A percentile compares a stretch with the other conserved stretches of the same genome.
Conservation (phyloP, 2,329 filamentous ascomycete genomes). For the Aspergillus terreus region DNA sequence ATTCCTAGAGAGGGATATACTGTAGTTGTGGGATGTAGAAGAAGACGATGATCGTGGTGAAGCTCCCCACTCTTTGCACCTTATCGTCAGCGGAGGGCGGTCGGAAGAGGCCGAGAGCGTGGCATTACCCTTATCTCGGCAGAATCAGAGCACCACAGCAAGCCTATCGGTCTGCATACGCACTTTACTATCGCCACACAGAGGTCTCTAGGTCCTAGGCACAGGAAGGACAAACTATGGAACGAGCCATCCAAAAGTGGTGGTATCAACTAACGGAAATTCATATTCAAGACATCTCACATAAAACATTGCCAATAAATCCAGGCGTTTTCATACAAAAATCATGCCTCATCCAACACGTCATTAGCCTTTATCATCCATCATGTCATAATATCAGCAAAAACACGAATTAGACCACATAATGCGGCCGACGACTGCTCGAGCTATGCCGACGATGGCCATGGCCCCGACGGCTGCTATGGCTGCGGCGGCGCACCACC, state of each 20-base stretch:
- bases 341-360: neutral
- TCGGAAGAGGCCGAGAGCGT: constrained; percentile 1
- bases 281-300: neutral
- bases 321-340: neutral
- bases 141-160: neutral
- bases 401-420: constrained; percentile 22
- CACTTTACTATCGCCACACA: neutral
- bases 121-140: neutral
- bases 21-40: too few relatives aligned
- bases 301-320: neutral
- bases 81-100: constrained; percentile 4
- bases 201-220: neutral
- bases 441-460: constrained; percentile 28
- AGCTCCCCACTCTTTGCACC: constrained; percentile 4
- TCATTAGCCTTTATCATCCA: neutral
- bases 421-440: constrained; percentile 25
- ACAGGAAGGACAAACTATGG: neutral
- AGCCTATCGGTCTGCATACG: neutral
- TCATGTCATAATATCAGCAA: neutral
- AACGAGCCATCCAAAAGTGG: neutral
- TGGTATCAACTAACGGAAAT: neutral
- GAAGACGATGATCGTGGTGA: too few relatives aligned
- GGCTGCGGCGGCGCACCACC: constrained; percentile 29
- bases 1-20: too few relatives aligned
- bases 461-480: constrained; percentile 34